Evolutionary conservation across 306 rosid species (phyloP).

Genomic region (Hippophae rhamnoides): DNA sequence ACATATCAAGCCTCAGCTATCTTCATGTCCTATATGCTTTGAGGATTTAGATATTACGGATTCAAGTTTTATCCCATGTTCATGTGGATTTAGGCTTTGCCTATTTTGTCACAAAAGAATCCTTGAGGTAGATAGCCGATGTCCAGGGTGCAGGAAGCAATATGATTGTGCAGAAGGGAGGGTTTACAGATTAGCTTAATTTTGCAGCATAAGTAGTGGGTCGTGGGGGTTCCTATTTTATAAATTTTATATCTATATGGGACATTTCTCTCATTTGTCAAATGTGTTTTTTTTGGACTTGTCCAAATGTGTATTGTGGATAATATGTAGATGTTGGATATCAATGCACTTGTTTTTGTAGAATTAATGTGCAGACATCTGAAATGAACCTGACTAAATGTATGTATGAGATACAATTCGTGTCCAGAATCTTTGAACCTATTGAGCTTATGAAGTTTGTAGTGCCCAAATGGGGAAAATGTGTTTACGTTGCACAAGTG

Average conservation of each 20-base stretch:
- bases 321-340: no score
- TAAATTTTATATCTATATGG: constrained; percentile 18
- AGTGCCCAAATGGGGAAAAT: no score
- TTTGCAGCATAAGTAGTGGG: constrained; percentile 28
- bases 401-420: no score
- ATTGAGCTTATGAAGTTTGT: no score
- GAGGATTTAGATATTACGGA: constrained; percentile 58
- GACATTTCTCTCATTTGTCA: constrained; percentile 1
- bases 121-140: constrained; percentile 41
- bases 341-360: no score
- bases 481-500: no score
- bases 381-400: no score
- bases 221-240: constrained; percentile 17
- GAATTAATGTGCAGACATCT: no score
- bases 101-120: constrained; percentile 56
- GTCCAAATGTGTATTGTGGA: neutral
- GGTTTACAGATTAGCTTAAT: constrained; percentile 27
- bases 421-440: no score
- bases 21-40: constrained; percentile 48
- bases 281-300: neutral
- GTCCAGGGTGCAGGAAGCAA: constrained; percentile 53
- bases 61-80: constrained; percentile 46
- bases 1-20: constrained; percentile 29
- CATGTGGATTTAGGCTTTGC: constrained; percentile 50
- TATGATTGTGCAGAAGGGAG: constrained; percentile 35